These are phyloP conservation scores for Zychaea mexicana DNA, from an alignment of 371 early-diverging fungal genomes.

Conservation along the genomic window DNA sequence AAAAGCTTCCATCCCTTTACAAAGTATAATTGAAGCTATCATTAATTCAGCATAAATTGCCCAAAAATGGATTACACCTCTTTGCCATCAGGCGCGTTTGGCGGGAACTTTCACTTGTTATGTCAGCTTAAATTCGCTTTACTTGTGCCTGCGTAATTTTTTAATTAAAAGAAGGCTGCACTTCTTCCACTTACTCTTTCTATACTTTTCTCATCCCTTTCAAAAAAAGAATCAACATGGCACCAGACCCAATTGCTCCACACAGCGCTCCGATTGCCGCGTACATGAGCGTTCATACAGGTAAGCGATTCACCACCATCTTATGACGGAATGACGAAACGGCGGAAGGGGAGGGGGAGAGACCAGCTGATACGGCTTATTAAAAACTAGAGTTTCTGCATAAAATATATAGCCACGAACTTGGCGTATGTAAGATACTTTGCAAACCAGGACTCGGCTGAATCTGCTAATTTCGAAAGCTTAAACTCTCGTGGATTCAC, in stretches of 20 bases:
- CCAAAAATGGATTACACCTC: too few species aligned
- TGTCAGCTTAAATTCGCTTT: not conserved
- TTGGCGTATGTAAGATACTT: slow-evolving; percentile 47
- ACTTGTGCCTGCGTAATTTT: not conserved
- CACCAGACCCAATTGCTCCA: slow-evolving; percentile 44
- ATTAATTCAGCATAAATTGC: too few species aligned
- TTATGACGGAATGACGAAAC: not conserved
- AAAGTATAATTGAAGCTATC: too few species aligned
- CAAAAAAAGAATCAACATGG: not conserved
- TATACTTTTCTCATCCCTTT: not conserved
- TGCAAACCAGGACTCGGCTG: slow-evolving; percentile 28
- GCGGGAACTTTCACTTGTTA: not conserved
- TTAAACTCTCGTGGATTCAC: slow-evolving; percentile 31
- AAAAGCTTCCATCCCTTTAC: too few species aligned
- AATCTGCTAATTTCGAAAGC: slow-evolving; percentile 41
- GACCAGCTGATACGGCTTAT: too few species aligned
- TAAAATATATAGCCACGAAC: slow-evolving; percentile 31
- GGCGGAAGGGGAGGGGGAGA: too few species aligned
- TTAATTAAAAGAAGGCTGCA: too few species aligned
- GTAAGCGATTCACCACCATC: slow-evolving; percentile 13
- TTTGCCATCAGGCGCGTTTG: not conserved
- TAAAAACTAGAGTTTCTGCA: not conserved
- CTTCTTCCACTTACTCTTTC: not conserved
- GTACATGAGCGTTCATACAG: slow-evolving; percentile 51
- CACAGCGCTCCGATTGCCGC: slow-evolving; percentile 46